These are phyloP conservation scores for Citrus australasica DNA, from an alignment of 345 rosid species.

Conservation along the genomic window DNA sequence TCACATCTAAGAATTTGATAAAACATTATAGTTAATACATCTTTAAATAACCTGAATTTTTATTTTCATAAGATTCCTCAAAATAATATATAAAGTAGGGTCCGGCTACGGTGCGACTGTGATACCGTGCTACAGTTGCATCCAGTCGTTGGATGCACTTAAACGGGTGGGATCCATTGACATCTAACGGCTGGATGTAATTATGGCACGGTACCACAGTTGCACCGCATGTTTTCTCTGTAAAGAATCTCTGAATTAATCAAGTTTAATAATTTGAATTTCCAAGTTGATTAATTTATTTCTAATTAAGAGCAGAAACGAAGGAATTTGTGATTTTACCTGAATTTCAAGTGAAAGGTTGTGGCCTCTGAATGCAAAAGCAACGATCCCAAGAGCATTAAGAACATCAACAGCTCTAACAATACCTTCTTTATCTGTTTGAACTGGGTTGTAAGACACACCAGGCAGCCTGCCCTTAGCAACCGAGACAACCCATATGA, in stretches of 20 bases:
- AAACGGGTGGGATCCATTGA: no score
- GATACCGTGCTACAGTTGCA: no score
- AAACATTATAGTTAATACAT: no score
- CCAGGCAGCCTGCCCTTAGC: slow-evolving; percentile 27
- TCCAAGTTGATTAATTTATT: neutral
- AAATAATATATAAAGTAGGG: neutral
- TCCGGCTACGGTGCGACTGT: no score
- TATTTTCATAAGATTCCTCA: neutral
- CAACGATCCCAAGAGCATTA: slow-evolving; percentile 62
- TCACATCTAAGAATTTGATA: no score
- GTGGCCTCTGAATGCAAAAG: slow-evolving; percentile 70
- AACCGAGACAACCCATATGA: slow-evolving; percentile 57
- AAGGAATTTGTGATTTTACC: slow-evolving; percentile 26
- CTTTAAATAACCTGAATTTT: neutral
- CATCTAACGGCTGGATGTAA: no score
- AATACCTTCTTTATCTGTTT: neutral
- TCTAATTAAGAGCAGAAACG: neutral
- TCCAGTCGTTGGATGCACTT: no score
- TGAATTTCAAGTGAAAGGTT: slow-evolving; percentile 74
- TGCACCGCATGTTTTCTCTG: no score
- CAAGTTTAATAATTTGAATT: no score
- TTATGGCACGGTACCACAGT: no score
- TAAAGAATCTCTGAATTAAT: neutral
- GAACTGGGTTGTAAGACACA: slow-evolving; percentile 38
- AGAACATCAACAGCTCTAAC: slow-evolving; percentile 34